Evolutionary conservation across 106 monocot species (phyloP), one percentile per base, ranked within the genome.

Genomic region (Dendrobium catenatum): DNA sequence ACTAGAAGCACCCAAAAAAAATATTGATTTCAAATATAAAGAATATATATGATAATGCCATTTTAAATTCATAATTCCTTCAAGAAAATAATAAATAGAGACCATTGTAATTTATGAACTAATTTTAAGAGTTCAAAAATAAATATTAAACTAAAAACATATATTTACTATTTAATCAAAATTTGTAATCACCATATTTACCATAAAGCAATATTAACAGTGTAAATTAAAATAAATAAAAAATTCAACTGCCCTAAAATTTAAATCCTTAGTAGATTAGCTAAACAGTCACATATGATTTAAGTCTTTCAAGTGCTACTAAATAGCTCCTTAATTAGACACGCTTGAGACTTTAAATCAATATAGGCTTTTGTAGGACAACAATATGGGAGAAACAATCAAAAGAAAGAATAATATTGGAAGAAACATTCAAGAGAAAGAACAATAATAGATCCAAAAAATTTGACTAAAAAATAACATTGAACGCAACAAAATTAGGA

Each of bases 1-100:
- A 81, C 98, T 98, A 81, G 37, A 86, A 84, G 42, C 83, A 33
- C 59, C 59, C 56, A 59, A 59, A 59, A 48, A 77, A 73, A 48
- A 80, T 46, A 72, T 20, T 55, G 76, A 7, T 82, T 68, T 67
- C 27, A 68, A 11, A 3, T 9, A 11, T 2, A 29, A 68, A 13
- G 33, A 33, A 11, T 33, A 43, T 0, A 26, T 31, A 68, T 68
- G 33, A 31, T 33, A 68, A 43, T 42, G 73, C 20, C 27, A 27
- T 43, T 42, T 43, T 18, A 43, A 73, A 73, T 73, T 33, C 16
- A 73, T 1, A 73, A 73, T 73, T 73, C 19, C 19, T 73, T 73
- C 41, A 73, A 41, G 18, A 43, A 42, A 19, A 43, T 11, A 73
- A 43, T 17, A 73, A 73, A 43, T 20, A 43, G 18, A 68, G 10